These are phyloP conservation scores for Pleurostoma richardsiae DNA, from an alignment of 2,329 filamentous ascomycete genomes.

Conservation along the genomic window DNA sequence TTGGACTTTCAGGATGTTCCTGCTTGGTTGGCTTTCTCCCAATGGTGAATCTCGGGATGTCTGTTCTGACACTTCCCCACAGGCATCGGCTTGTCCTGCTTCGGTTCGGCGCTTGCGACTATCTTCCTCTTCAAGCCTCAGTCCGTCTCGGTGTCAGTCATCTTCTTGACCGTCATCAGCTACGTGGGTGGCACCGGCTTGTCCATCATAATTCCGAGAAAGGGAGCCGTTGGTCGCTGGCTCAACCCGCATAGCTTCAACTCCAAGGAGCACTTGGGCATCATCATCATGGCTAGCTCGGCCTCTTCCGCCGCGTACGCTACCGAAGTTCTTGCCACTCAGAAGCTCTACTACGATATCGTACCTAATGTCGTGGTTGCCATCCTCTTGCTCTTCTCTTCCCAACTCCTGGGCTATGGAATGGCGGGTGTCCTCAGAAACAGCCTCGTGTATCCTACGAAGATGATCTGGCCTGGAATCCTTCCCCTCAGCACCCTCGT, in stretches of 20 bases:
- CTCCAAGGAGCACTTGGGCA: slow-evolving; percentile 14
- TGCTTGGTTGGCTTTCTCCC: slow-evolving; percentile 6
- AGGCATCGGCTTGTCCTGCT: slow-evolving; percentile 25
- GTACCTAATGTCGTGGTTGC: slow-evolving; percentile 29
- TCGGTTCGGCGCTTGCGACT: slow-evolving; percentile 31
- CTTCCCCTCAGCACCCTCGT: slow-evolving; percentile 21
- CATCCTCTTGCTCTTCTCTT: slow-evolving; percentile 40
- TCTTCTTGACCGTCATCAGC: slow-evolving; percentile 37
- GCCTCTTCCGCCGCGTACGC: slow-evolving; percentile 12
- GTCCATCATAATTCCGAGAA: slow-evolving; percentile 26
- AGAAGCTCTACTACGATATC: slow-evolving; percentile 39
- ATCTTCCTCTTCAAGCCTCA: slow-evolving; percentile 45
- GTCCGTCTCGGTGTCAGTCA: slow-evolving; percentile 32
- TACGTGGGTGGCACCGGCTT: slow-evolving; percentile 35
- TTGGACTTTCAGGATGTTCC: slow-evolving; percentile 12
- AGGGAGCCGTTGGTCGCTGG: slow-evolving; percentile 22
- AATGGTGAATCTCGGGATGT: neutral
- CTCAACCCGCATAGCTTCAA: slow-evolving; percentile 18
- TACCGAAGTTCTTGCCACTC: slow-evolving; percentile 34
- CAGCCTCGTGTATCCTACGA: slow-evolving; percentile 39
- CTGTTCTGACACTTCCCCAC: neutral
- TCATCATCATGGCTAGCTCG: slow-evolving; percentile 13
- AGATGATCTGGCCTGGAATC: slow-evolving; percentile 26
- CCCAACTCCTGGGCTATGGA: slow-evolving; percentile 43
- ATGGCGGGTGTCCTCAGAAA: slow-evolving; percentile 40